Base-by-base conservation (phyloP, 805 yeast species). In the Kodamaea kakaduensis region DNA sequence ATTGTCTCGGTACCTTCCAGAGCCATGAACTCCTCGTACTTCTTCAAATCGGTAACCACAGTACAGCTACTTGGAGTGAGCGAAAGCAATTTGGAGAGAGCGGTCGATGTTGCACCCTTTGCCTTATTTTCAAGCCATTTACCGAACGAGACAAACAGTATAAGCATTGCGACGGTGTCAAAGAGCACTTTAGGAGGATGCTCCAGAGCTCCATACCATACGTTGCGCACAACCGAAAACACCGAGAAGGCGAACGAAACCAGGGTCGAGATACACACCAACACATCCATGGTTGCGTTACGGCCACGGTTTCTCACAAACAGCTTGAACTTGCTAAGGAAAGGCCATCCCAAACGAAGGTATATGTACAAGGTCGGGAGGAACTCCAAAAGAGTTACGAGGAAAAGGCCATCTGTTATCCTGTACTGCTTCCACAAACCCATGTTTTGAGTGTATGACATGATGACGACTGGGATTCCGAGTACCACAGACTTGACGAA, bases 71-170 rank as follows among this genome's bases (percentile, higher is more conserved):
- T 71, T 1, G 98, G 97, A 0, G 95, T 74, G 37, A 93, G 63
- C 2, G 89, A 79, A 29, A 94, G 69, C 28, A 93, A 69, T 45
- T 79, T 77, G 0, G 96, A 82, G 25, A 93, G 68, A 0, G 97
- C 95, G 3, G 85, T 75, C 0, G 97, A 85, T 0, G 97, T 93
- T 40, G 84, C 86, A 3, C 97, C 95, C 52, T 93, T 87, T 2
- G 98, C 97, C 44, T 74, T 78, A 58, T 84, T 85, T 53, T 93
- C 99, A 15, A 89, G 65, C 74, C 85, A 84, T 60, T 93, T 90
- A 2, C 99, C 99, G 29, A 88, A 63, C 6, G 93, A 74, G 17
- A 93, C 88, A 56, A 88, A 93, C 4, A 80, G 63, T 33, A 90
- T 71, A 26, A 93, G 68, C 94, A 94, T 86, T 10, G 81, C 78